Conservation (phyloP, 768 basidiomycete species). For the Phanerodontia chrysosporium region DNA sequence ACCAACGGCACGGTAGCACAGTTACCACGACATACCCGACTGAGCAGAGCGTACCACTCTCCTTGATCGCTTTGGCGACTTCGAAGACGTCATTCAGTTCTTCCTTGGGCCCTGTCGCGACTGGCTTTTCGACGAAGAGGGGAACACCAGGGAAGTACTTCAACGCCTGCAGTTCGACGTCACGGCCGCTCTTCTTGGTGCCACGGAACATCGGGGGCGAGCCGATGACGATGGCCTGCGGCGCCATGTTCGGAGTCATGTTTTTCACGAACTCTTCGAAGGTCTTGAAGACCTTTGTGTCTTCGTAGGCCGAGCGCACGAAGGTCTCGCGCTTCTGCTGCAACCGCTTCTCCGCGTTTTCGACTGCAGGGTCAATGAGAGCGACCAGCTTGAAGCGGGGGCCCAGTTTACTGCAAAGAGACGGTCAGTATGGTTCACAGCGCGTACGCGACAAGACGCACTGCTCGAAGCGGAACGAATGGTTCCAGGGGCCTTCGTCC, state of each 20-base stretch:
- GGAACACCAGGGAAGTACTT: slow-evolving; percentile 85
- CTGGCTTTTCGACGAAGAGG: slow-evolving; percentile 91
- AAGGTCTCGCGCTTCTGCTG: slow-evolving; percentile 90
- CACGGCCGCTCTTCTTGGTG: slow-evolving; percentile 64
- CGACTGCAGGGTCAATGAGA: slow-evolving; percentile 84
- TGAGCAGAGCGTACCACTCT: slow-evolving; percentile 75
- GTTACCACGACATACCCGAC: slow-evolving; percentile 81
- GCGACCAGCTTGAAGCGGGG: slow-evolving; percentile 94
- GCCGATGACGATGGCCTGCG: slow-evolving; percentile 83
- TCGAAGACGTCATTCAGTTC: slow-evolving; percentile 67
- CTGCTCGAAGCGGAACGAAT: slow-evolving; percentile 89
- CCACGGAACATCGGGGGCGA: slow-evolving; percentile 95
- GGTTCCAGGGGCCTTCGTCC: slow-evolving; percentile 89
- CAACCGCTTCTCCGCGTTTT: slow-evolving; percentile 76
- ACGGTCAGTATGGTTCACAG: not conserved
- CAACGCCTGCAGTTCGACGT: slow-evolving; percentile 85
- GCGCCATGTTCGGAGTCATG: slow-evolving; percentile 58
- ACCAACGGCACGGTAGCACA: no score
- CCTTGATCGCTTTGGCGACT: slow-evolving; percentile 67
- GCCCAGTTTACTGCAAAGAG: slow-evolving; percentile 74
- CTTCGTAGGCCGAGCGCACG: slow-evolving; percentile 89
- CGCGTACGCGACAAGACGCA: slow-evolving; percentile 31
- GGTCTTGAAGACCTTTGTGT: slow-evolving; percentile 80
- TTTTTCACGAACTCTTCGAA: slow-evolving; percentile 81
- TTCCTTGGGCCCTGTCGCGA: slow-evolving; percentile 71